Evolutionary conservation across 2,329 filamentous ascomycete species (phyloP).

Genomic region (Emergomyces orientalis): DNA sequence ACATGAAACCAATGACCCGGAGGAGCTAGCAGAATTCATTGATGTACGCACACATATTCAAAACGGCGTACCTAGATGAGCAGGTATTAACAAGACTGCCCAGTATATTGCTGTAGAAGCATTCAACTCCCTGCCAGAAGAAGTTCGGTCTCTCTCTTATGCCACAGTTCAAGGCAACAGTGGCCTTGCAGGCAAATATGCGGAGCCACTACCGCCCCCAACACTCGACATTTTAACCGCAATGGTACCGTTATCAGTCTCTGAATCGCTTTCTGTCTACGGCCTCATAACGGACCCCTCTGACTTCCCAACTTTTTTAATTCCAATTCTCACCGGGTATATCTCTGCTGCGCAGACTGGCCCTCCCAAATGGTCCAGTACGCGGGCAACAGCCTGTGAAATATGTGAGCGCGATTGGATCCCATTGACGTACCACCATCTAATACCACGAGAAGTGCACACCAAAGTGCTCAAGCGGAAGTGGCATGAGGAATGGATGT

Average conservation of each 20-base stretch:
- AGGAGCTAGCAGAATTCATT: constrained; percentile 70
- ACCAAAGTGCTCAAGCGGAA: constrained; percentile 65
- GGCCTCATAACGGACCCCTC: constrained; percentile 45
- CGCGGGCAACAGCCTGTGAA: constrained; percentile 57
- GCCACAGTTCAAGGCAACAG: constrained; percentile 43
- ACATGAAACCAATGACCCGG: constrained; percentile 39
- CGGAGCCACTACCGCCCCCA: constrained; percentile 46
- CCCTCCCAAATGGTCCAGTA: constrained; percentile 54
- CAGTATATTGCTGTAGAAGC: constrained; percentile 62
- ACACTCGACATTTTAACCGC: constrained; percentile 45
- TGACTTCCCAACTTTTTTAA: constrained; percentile 48
- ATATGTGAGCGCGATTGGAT: constrained; percentile 68
- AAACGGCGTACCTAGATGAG: background rate
- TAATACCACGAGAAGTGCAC: constrained; percentile 72
- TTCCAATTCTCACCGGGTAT: constrained; percentile 56
- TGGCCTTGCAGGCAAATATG: constrained; percentile 47
- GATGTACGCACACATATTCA: constrained; percentile 40
- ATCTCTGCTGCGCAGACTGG: constrained; percentile 48
- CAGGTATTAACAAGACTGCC: constrained; percentile 10
- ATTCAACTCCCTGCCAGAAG: constrained; percentile 55
- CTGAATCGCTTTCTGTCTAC: constrained; percentile 62
- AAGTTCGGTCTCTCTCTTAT: constrained; percentile 55
- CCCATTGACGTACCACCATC: constrained; percentile 70
- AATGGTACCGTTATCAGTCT: constrained; percentile 49
- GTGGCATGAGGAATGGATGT: constrained; percentile 65